Base-by-base conservation (phyloP, 257 asterid genomes). In the Solanum gandarillasii region DNA sequence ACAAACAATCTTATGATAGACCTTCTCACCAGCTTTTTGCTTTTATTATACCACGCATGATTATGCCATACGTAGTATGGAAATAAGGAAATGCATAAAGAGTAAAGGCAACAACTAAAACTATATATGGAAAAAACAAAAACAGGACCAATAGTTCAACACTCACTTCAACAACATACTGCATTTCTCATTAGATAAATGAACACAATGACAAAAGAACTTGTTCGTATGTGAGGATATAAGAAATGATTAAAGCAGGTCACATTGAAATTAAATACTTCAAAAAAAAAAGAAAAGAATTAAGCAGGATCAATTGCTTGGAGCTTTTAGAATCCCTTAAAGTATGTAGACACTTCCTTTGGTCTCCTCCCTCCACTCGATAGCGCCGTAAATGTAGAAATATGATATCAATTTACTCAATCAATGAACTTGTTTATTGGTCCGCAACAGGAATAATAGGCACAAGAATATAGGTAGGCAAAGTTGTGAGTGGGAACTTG, bases 401-500 rank as follows among this genome's bases (percentile, higher is more conserved):
- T 31, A 48, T 70, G 85, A 12, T 48, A 48, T 48, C 43, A 48
- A 87, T n/a, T 18, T 73, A 88, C 85, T 91, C 86, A 11, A 84
- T 91, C 86, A 21, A 84, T 85, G 88, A 75, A 88, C 38, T 89
- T 87, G 83, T 88, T 89, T 90, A 92, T 87, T 87, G 67, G 34
- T 89, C 85, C 68, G 89, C 88, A 38, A 85, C 90, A 73, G 11
- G 88, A 38, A 83, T 55, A 76, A 87, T 71, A 52, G 43, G 72
- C 86, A 73, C 48, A 86, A 9, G 35, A 48, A 76, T 83, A 88
- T 86, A 62, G 86, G 72, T 55, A 38, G 8, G 20, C 39, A 55
- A 12, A 55, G 76, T 32, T 62, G 71, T 83, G 87, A 36, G 39
- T 71, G 39, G 86, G 46, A 83, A 67, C 18, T 11, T 11, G 27